These are phyloP conservation scores for Solioccasus polychromus DNA, from an alignment of 768 basidiomycete species.

Conservation along the genomic window DNA sequence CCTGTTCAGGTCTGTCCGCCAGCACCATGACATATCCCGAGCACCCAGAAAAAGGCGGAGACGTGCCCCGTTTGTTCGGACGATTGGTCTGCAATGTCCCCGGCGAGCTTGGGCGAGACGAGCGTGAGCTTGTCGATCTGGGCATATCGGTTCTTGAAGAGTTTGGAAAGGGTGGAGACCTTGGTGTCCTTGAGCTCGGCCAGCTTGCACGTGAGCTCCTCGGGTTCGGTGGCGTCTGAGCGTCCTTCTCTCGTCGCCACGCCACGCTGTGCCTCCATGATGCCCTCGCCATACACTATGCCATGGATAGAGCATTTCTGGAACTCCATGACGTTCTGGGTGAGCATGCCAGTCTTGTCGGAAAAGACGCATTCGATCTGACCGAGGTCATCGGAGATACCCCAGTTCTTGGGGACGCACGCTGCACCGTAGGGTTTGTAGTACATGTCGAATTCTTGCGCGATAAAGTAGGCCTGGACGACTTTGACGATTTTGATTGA, in stretches of 20 bases:
- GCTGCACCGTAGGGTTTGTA: conserved; percentile 82
- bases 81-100: conserved; percentile 64
- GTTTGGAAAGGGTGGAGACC: conserved; percentile 67
- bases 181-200: conserved; percentile 68
- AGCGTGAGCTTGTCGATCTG: conserved; percentile 82
- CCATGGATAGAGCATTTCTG: conserved; percentile 91
- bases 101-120: conserved; percentile 80
- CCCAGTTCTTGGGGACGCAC: conserved; percentile 97
- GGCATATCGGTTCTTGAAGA: conserved; percentile 87
- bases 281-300: conserved; percentile 84
- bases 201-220: conserved; percentile 69
- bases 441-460: conserved; percentile 96
- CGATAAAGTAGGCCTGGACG: conserved; percentile 95
- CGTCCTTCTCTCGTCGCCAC: conserved; percentile 82
- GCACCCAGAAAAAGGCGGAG: conserved; percentile 87
- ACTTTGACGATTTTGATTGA: conserved; percentile 98
- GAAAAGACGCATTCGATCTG: conserved; percentile 96
- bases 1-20: conserved; percentile 68
- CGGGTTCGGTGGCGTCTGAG: conserved; percentile 59
- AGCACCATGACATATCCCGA: conserved; percentile 95
- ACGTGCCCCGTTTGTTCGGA: conserved; percentile 63
- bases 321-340: conserved; percentile 99
- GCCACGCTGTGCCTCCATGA: conserved; percentile 94
- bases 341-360: conserved; percentile 96
- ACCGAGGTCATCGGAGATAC: conserved; percentile 96